Base-by-base conservation (phyloP, 2,329 filamentous ascomycete genomes). In the Nigrospora sphaerica region DNA sequence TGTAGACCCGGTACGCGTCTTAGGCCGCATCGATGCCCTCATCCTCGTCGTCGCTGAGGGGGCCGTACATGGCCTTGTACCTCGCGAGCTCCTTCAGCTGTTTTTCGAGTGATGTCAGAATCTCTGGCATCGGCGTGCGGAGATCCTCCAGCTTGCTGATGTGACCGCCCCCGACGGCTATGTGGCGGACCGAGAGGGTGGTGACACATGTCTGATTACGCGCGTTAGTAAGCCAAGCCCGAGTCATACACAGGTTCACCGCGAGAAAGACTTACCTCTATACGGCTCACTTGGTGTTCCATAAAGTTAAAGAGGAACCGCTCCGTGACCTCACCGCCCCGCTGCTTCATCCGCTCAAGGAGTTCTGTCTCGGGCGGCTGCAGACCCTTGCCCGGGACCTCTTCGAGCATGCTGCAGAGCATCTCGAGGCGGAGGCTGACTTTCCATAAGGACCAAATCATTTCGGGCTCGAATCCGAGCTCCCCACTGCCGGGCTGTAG, bases 221-320 rank as follows among this genome's bases (percentile, higher is more conserved):
- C 13, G 33, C n/a, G 49, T 66, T 54, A 66, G 57, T 42, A 40
- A 43, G 28, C 14, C 16, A 31, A 19, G 31, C 35, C 13, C 33
- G 35, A 44, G 42, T 50, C 46, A 49, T 45, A 23, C 35, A 32
- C n/a, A n/a, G 12, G 14, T 11, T 19, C 34, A 28, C 12, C 42
- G 9, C 6, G 36, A 31, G 13, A 42, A 41, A 44, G 32, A 69
- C 84, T 68, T 73, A 95, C 90, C 82, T 98, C 93, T 63, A 98
- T 95, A 59, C 93, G 82, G 63, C 87, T 91, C 56, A 98, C 86
- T 75, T 96, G 90, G 62, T 97, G 91, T 63, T 95, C 91, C 64
- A 97, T 78, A 59, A 98, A 89, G 59, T 88, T 90, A 46, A 95
- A 69, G 66, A 97, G 71, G 66, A 95, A 92, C 45, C 81, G 76